Percentiles rank a stretch among this genome's conserved stretches.
Conservation (phyloP, 2,329 filamentous ascomycete species). For the Alternaria solani region DNA sequence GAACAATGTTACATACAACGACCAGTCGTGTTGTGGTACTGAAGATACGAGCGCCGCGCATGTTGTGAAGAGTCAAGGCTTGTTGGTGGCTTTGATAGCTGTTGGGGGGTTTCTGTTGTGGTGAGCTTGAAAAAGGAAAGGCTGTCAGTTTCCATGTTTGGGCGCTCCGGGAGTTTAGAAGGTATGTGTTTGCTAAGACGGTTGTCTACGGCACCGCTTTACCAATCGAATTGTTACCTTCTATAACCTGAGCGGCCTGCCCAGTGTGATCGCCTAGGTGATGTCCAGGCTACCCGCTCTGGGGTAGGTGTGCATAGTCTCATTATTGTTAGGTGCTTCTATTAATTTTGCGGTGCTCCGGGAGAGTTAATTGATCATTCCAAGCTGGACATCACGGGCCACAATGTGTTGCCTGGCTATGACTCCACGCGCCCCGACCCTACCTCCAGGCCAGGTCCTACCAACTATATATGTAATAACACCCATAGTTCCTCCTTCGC, state of each 20-base stretch:
- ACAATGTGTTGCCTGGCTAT: neutral
- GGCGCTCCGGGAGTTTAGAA: neutral
- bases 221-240: neutral
- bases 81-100: neutral
- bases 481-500: neutral
- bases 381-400: neutral
- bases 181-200: neutral
- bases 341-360: neutral
- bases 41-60: neutral
- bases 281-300: neutral
- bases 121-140: neutral
- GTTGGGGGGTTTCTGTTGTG: neutral
- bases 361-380: neutral
- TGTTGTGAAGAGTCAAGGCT: neutral
- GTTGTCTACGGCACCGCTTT: too few relatives aligned
- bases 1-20: constrained; percentile 57
- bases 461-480: neutral
- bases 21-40: constrained; percentile 33
- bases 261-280: neutral
- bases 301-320: neutral
- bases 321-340: neutral
- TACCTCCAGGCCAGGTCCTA: too few relatives aligned
- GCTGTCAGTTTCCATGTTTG: neutral
- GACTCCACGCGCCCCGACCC: neutral
- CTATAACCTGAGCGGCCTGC: neutral